Conservation (phyloP, 768 basidiomycete species). For the Pisolithus albus region DNA sequence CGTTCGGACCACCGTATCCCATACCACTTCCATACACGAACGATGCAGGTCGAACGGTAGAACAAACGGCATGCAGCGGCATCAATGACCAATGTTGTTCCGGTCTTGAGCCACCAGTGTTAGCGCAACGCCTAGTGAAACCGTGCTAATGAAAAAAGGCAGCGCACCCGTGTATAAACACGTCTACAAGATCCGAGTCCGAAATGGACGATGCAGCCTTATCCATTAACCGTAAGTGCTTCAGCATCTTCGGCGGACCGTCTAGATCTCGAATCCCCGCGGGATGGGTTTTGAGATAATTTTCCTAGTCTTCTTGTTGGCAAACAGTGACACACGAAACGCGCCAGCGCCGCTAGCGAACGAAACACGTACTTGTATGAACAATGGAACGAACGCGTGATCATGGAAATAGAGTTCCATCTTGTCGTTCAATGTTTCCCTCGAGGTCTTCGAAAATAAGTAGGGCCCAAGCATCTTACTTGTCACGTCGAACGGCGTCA, state of each 20-base stretch:
- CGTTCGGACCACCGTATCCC: slow-evolving; percentile 59
- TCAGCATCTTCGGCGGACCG: slow-evolving; percentile 60
- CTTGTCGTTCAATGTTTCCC: slow-evolving; percentile 82
- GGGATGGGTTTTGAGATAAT: slow-evolving; percentile 85
- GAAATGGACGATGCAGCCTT: slow-evolving; percentile 89
- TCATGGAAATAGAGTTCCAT: slow-evolving; percentile 98
- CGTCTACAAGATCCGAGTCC: slow-evolving; percentile 89
- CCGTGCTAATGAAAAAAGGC: neutral
- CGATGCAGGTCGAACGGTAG: slow-evolving; percentile 83
- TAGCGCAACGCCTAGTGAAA: neutral
- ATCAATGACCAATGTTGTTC: slow-evolving; percentile 96
- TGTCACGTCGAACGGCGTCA: slow-evolving; percentile 92
- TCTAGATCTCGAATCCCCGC: slow-evolving; percentile 47
- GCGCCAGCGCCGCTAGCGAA: slow-evolving; percentile 20
- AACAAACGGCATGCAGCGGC: slow-evolving; percentile 88
- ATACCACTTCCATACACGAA: slow-evolving; percentile 68
- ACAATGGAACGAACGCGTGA: slow-evolving; percentile 87
- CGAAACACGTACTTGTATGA: slow-evolving; percentile 65
- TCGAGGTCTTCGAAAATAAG: slow-evolving; percentile 73
- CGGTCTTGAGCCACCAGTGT: slow-evolving; percentile 40
- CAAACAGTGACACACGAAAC: too few species aligned
- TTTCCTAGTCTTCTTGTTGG: slow-evolving; percentile 47
- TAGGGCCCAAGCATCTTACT: slow-evolving; percentile 87
- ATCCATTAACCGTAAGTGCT: slow-evolving; percentile 75
- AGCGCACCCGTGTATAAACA: slow-evolving; percentile 82